Evolutionary conservation across 768 basidiomycete genomes (phyloP), one percentile per base, ranked within the genome.

Genomic region (Leccinellum luteum): DNA sequence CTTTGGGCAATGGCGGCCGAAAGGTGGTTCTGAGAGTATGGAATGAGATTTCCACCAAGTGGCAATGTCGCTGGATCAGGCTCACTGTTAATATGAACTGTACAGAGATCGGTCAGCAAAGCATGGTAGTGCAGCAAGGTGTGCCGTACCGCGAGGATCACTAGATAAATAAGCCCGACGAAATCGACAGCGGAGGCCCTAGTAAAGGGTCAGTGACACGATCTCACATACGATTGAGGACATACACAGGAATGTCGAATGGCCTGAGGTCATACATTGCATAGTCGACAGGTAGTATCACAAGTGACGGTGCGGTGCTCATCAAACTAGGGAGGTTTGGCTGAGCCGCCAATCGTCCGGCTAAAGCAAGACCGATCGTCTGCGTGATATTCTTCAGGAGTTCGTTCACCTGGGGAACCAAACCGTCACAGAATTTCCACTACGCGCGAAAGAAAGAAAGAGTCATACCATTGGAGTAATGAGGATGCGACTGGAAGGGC

Each of bases 191-290:
- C 82, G 3, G 78, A 69, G 7, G 83, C 84, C 19, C 82, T 84
- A 34, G n/a, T 21, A 51, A n/a, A 35, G 31, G 43, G 9, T 62
- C 14, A 32, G 6, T 43, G 30, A 41, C 17, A 32, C 21, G 25
- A 17, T 47, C 10, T 43, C 23, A 9, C 17, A 31, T n/a, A 31
- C 47, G 6, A 41, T 17, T n/a, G 12, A 72, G 19, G 19, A 59
- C 81, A 15, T 71, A 86, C 83, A 82, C 79, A 23, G 85, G 81
- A 13, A 79, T 66, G 60, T 86, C 78, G 56, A 87, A 88, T 0
- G 87, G 84, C 17, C 76, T 69, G 2, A 84, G 57, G 58, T 87
- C 86, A 52, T 73, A 47, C 9, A 83, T 48, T 1, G 69, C 77
- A 60, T 79, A 87, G 32, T 66, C 72, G 6, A 85, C 65, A 1